Evolutionary conservation across 768 basidiomycete species (phyloP), one percentile per base, ranked within the genome.

Genomic region (Termitomyces sp.): DNA sequence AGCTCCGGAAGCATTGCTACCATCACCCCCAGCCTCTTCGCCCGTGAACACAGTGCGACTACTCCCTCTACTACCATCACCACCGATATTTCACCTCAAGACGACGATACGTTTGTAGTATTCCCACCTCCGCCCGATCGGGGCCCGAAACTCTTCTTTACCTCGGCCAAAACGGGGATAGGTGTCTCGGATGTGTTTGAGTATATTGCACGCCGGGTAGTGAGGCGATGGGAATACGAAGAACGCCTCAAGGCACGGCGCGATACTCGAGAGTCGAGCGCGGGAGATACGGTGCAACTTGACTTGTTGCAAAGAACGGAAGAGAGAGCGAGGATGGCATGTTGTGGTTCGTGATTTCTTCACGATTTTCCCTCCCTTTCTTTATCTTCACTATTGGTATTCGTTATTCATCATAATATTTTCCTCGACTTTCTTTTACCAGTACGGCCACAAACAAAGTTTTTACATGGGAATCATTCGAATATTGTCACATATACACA

Each of bases 131-230:
- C 72, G n/a, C 80, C 76, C 0, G 84, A 83, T 32, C 75, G 69
- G 1, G 82, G 86, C 3, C 86, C 89, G 0, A 82, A 77, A 68
- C 72, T 91, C 12, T 89, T 91, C 69, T 87, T 88, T 66, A 83
- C 88, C 6, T 89, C 86, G 1, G 90, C 91, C 3, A 90, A 90
- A 71, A 90, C 88, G 4, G 91, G 91, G 0, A 79, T 82, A 36
- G 85, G 88, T 8, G 88, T 92, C 0, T 50, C 67, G 1, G 86
- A 85, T 1, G 85, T 91, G n/a, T 93, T 93, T 65, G 87, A 83
- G 67, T 91, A 91, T 64, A 76, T 93, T 42, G 88, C 84, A 4
- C 66, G 71, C 49, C 75, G 89, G 27, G 87, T 93, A 9, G 77
- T 85, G 36, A 65, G 68, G 60, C 73, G 80, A 59, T 86, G 84